Evolutionary conservation across 2,329 filamentous ascomycete species (phyloP), one percentile per base, ranked within the genome.

Genomic region (Aspergillus sp.): DNA sequence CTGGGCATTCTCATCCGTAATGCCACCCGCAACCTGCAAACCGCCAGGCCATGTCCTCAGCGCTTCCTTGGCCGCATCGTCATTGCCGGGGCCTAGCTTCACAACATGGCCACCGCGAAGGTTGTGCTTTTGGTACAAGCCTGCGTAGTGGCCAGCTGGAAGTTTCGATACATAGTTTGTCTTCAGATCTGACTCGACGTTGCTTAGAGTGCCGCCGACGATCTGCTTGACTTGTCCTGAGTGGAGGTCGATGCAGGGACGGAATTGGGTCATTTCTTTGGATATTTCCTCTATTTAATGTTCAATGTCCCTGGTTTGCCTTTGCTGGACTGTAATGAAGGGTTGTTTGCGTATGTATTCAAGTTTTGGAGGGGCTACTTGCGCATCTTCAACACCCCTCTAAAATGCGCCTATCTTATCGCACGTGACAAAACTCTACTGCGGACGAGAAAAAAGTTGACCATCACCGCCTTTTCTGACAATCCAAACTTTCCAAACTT

Each of bases 201-300:
- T 84, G 77, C 89, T 89, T 61, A 99, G 84, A 2, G 95, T 98
- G 59, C 95, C 93, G 66, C 95, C 95, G 41, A 99, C 93, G 67
- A 99, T 99, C 76, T 99, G 95, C 81, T 99, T 99, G 59, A 99
- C 95, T 72, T 93, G 89, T 14, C 95, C 95, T n/a, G 93, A 89
- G 76, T 99, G 95, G 53, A 99, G 85, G 78, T 99, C 95, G 76
- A 99, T 98, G 72, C 95, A 99, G 19, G 95, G 95, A 40, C 95
- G 84, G 72, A 99, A 99, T 66, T 88, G 87, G 3, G 95, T 98
- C 95, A 99, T 96, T 44, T 62, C 17, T 2, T 8, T 50, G 52
- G 15, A 35, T 45, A 46, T 40, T 63, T 50, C 31, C 19, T 17
- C 17, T 11, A 31, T 37, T 37, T 7, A 8, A 25, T 31, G 9